Conservation (phyloP, 2,329 filamentous ascomycete genomes). For the Pseudogymnoascus sp. region DNA sequence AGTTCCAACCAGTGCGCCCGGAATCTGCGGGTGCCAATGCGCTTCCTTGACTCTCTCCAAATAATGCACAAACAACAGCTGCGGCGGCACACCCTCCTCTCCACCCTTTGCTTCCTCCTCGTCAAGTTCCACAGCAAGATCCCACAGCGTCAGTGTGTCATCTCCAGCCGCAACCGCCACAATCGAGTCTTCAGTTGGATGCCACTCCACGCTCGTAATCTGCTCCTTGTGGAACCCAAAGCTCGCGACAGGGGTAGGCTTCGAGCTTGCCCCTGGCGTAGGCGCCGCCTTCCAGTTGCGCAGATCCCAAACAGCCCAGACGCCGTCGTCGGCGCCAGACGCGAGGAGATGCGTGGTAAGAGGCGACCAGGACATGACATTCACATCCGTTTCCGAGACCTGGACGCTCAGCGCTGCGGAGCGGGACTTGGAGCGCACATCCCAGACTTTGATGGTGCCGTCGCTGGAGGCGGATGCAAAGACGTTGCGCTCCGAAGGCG, state of each 20-base stretch:
- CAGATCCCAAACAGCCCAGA: slow-evolving; percentile 94
- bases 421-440: slow-evolving; percentile 81
- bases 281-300: slow-evolving; percentile 77
- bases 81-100: slow-evolving; percentile 83
- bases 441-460: slow-evolving; percentile 93
- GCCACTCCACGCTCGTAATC: slow-evolving; percentile 94
- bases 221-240: slow-evolving; percentile 96
- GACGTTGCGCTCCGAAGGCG: slow-evolving; percentile 82
- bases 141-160: slow-evolving; percentile 92
- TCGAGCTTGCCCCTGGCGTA: slow-evolving; percentile 37
- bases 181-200: slow-evolving; percentile 93
- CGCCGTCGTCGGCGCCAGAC: slow-evolving; percentile 85
- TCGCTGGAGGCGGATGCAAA: slow-evolving; percentile 93
- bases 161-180: slow-evolving; percentile 87
- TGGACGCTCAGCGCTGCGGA: slow-evolving; percentile 82
- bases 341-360: slow-evolving; percentile 85
- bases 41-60: slow-evolving; percentile 91
- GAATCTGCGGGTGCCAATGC: slow-evolving; percentile 97
- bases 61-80: slow-evolving; percentile 94
- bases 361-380: slow-evolving; percentile 91
- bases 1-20: slow-evolving; percentile 80
- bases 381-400: slow-evolving; percentile 79
- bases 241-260: slow-evolving; percentile 76
- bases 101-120: slow-evolving; percentile 88
- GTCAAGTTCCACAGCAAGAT: slow-evolving; percentile 90